Percentiles rank a stretch among this genome's conserved stretches.
Conservation (phyloP, 768 basidiomycete genomes). For the Kwoniella heveanensis region DNA sequence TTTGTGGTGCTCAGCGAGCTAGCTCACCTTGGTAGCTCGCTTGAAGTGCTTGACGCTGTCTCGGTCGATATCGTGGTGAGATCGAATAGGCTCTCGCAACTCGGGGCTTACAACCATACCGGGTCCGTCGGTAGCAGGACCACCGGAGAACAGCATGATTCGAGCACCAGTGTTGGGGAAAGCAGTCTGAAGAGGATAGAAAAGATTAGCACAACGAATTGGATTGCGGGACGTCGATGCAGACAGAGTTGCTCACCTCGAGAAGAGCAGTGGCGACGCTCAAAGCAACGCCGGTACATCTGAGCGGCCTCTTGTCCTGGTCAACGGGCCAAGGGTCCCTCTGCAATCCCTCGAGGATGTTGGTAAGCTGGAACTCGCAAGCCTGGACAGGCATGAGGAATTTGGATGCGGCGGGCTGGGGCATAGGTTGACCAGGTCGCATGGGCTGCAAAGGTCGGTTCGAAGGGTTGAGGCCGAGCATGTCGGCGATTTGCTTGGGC, state of each 20-base stretch:
- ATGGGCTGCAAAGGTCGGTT: conserved; percentile 40
- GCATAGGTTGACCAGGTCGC: conserved; percentile 55
- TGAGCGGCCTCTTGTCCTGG: conserved; percentile 84
- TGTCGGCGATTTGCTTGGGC: conserved; percentile 95
- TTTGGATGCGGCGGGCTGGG: conserved; percentile 57
- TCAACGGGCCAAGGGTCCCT: conserved; percentile 98
- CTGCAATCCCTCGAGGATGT: conserved; percentile 80
- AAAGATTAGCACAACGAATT: no score
- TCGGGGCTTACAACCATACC: conserved; percentile 96
- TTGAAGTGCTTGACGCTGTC: conserved; percentile 97
- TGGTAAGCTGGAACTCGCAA: conserved; percentile 93
- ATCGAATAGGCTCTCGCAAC: conserved; percentile 93
- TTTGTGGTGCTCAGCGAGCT: no score
- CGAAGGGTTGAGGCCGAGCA: conserved; percentile 81
- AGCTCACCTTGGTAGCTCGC: conserved; percentile 82
- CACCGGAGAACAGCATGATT: conserved; percentile 94
- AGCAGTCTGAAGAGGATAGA: conserved; percentile 67
- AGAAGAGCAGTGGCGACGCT: conserved; percentile 89
- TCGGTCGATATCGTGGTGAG: conserved; percentile 97
- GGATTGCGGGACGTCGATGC: no score
- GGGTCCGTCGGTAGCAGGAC: conserved; percentile 93
- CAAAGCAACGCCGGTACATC: conserved; percentile 93
- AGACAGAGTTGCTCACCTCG: no score
- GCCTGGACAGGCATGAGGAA: conserved; percentile 90
- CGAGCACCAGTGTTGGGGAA: conserved; percentile 95